These are phyloP conservation scores for Chytridium lagenaria DNA, from an alignment of 371 early-diverging fungal species.

Conservation along the genomic window DNA sequence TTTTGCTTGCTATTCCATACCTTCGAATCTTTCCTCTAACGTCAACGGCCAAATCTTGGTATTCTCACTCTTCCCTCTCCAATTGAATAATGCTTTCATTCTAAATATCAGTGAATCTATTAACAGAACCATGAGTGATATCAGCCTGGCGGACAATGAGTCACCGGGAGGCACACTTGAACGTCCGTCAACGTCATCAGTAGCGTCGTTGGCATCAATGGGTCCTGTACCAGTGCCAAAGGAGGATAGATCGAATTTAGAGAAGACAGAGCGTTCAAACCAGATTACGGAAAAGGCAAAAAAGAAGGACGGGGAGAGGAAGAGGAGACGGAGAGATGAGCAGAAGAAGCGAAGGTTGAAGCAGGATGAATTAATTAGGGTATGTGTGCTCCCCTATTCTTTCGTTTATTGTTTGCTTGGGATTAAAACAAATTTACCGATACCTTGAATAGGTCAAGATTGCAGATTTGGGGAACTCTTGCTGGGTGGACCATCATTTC, in stretches of 20 bases:
- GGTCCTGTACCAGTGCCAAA: slow-evolving; percentile 1
- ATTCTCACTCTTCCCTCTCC: neutral
- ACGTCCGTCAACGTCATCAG: neutral
- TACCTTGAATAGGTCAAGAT: slow-evolving; percentile 75
- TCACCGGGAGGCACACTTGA: neutral
- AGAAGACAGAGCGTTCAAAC: slow-evolving; percentile 16
- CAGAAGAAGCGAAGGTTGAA: slow-evolving; percentile 24
- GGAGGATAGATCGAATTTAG: slow-evolving; percentile 9
- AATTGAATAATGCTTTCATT: neutral
- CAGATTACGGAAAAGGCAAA: slow-evolving; percentile 1
- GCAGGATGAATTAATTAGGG: slow-evolving; percentile 42
- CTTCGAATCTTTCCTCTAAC: neutral
- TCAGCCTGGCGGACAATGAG: slow-evolving; percentile 8
- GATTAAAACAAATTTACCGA: neutral
- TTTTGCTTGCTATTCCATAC: neutral
- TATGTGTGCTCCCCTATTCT: neutral
- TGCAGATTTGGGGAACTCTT: slow-evolving; percentile 98
- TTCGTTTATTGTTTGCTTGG: neutral
- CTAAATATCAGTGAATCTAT: slow-evolving; percentile 5
- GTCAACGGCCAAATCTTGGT: neutral
- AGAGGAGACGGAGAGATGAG: slow-evolving; percentile 40
- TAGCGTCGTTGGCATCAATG: neutral
- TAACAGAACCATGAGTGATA: slow-evolving; percentile 17
- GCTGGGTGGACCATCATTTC: slow-evolving; percentile 93
- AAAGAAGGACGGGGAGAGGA: slow-evolving; percentile 28